Percentiles rank a stretch among this genome's conserved stretches.
Evolutionary conservation across 2,329 filamentous ascomycete species (phyloP).

Genomic region (Microthyrium microscopicum): DNA sequence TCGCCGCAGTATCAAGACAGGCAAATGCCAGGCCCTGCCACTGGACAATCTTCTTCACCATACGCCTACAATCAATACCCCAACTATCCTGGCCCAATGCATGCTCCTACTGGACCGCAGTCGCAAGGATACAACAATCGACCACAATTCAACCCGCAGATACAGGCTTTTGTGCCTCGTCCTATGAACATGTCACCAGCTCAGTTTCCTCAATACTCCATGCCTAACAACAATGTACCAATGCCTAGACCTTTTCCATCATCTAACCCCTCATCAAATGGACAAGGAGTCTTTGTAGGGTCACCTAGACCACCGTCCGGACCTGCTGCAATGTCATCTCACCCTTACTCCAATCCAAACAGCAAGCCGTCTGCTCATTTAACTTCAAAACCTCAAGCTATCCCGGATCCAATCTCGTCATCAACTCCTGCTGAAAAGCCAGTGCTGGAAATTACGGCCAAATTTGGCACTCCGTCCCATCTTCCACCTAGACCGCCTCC

Average conservation of each 20-base stretch:
- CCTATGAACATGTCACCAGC: conserved; percentile 30
- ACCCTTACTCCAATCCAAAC: conserved; percentile 9
- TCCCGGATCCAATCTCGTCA: conserved; percentile 15
- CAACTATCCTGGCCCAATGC: conserved; percentile 20
- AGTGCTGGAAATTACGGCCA: no score
- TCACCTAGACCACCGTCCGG: not conserved
- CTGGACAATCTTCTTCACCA: conserved; percentile 13
- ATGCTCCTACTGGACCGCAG: conserved; percentile 24
- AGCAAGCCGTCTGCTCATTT: conserved; percentile 17
- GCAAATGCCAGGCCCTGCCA: conserved; percentile 10
- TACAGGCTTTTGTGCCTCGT: conserved; percentile 68
- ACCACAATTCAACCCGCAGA: conserved; percentile 85
- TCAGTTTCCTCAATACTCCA: conserved; percentile 12
- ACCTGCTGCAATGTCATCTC: conserved; percentile 9
- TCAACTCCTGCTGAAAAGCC: no score
- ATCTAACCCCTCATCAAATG: not conserved
- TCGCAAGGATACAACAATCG: conserved; percentile 76
- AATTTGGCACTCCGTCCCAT: conserved; percentile 37
- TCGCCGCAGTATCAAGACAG: conserved; percentile 3
- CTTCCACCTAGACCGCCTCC: conserved; percentile 39
- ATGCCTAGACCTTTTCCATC: not conserved
- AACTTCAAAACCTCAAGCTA: conserved; percentile 18
- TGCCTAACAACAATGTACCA: conserved; percentile 15
- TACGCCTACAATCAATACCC: conserved; percentile 13
- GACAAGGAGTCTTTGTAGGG: not conserved